Conservation (phyloP, 352 stramenopile species). For the Elongisporangium undulatum region DNA sequence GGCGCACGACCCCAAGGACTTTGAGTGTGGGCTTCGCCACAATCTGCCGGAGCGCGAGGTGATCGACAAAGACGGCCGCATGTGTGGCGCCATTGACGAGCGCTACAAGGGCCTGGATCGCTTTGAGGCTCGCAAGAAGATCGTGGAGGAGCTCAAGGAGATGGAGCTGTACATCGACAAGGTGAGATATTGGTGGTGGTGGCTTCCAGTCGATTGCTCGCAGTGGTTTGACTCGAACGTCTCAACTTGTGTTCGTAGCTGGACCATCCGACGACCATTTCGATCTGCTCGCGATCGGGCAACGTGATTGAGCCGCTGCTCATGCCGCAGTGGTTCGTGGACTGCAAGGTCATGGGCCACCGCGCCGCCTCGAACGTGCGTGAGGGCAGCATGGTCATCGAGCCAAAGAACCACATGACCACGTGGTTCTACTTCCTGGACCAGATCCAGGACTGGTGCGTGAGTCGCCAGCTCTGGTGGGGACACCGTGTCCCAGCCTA, state of each 20-base stretch:
- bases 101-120: slow-evolving; percentile 93
- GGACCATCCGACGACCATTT: slow-evolving; percentile 83
- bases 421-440: slow-evolving; percentile 99
- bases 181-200: slow-evolving; percentile 38
- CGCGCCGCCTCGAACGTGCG: slow-evolving; percentile 92
- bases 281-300: slow-evolving; percentile 96
- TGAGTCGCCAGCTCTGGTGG: slow-evolving; percentile 99
- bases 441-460: slow-evolving; percentile 99
- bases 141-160: slow-evolving; percentile 91
- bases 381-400: slow-evolving; percentile 92
- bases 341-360: slow-evolving; percentile 94
- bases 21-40: slow-evolving; percentile 96
- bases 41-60: slow-evolving; percentile 78
- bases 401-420: slow-evolving; percentile 89
- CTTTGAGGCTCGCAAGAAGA: slow-evolving; percentile 89
- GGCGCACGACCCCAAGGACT: slow-evolving; percentile 99
- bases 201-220: slow-evolving; percentile 24
- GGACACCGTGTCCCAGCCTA: slow-evolving; percentile 99
- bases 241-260: slow-evolving; percentile 18
- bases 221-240: not conserved
- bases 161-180: slow-evolving; percentile 92
- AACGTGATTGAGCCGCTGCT: slow-evolving; percentile 99
- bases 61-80: slow-evolving; percentile 65
- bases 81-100: slow-evolving; percentile 69
- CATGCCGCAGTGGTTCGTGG: slow-evolving; percentile 99